Base-by-base conservation (phyloP, 139 green algal genomes). In the Auxenochlorella pyrenoidosa region DNA sequence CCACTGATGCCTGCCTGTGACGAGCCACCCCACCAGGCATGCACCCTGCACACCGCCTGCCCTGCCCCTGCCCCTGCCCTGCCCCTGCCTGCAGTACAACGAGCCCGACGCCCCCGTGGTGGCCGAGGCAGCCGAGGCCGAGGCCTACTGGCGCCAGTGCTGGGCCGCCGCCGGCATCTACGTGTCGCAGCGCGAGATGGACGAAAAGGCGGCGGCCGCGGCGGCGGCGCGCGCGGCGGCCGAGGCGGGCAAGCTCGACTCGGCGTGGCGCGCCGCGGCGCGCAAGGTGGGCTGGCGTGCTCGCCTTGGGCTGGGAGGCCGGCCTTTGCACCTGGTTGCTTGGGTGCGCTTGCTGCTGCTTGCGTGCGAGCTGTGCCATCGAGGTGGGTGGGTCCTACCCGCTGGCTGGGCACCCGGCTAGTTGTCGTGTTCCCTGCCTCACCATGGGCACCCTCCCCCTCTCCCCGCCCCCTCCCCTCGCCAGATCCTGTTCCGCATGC, bases 51-150 rank as follows among this genome's bases (percentile, higher is more conserved):
- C 59, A 34, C 73, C 40, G 18, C 73, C 13, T 60, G 26, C 40
- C 73, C n/a, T n/a, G n/a, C n/a, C n/a, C n/a, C n/a, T n/a, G n/a
- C n/a, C n/a, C n/a, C n/a, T n/a, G n/a, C n/a, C n/a, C n/a, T n/a
- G n/a, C n/a, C n/a, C n/a, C 38, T 58, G 21, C 47, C 3, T 24
- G 79, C 79, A 85, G 84, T 91, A 88, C 71, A 91, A 91, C 60
- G 40, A 91, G 47, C 85, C 86, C 30, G 70, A 85, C 43, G 87
- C 86, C 5, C 76, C 65, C 28, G 79, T 91, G 47, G 79, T 91
- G 72, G 86, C 71, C 5, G 78, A 84, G 63, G 77, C 75, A 28
- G 47, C 47, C 30, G 77, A 72, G 16, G 59, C 82, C 15, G 82
- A 91, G 65, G 82, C 76, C 3, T 66, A 80, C 60, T 91, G 82